Conservation (phyloP, 129 eudicot species). For the Lactuca saligna region DNA sequence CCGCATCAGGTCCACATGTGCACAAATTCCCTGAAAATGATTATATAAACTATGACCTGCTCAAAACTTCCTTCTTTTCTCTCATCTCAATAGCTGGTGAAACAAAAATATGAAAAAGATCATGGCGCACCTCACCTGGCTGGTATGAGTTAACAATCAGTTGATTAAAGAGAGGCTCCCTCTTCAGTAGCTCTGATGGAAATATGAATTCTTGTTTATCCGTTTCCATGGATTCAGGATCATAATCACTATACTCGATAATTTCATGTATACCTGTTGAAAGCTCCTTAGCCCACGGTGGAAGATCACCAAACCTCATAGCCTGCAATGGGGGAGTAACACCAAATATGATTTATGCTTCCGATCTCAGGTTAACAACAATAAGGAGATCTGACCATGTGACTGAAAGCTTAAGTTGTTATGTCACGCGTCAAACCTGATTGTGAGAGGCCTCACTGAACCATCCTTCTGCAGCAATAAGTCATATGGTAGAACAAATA, state of each 20-base stretch:
- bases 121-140: conserved; percentile 94
- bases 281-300: conserved; percentile 77
- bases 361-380: conserved; percentile 9
- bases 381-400: background rate
- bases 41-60: background rate
- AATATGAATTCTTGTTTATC: conserved; percentile 42
- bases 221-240: conserved; percentile 35
- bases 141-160: conserved; percentile 79
- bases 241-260: conserved; percentile 33
- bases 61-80: background rate
- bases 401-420: background rate
- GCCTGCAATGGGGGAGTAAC: conserved; percentile 55
- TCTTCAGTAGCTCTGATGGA: conserved; percentile 58
- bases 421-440: conserved; percentile 54
- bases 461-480: conserved; percentile 86
- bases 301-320: conserved; percentile 97
- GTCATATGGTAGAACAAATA: conserved; percentile 17
- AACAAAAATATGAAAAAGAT: background rate
- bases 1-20: conserved; percentile 92
- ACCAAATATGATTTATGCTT: background rate
- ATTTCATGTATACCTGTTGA: conserved; percentile 52
- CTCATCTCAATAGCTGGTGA: too few species aligned
- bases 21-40: conserved; percentile 75
- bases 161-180: conserved; percentile 90
- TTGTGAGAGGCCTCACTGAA: conserved; percentile 64